Evolutionary conservation across 805 yeast species (phyloP).

Genomic region (Komagataella phaffii): DNA sequence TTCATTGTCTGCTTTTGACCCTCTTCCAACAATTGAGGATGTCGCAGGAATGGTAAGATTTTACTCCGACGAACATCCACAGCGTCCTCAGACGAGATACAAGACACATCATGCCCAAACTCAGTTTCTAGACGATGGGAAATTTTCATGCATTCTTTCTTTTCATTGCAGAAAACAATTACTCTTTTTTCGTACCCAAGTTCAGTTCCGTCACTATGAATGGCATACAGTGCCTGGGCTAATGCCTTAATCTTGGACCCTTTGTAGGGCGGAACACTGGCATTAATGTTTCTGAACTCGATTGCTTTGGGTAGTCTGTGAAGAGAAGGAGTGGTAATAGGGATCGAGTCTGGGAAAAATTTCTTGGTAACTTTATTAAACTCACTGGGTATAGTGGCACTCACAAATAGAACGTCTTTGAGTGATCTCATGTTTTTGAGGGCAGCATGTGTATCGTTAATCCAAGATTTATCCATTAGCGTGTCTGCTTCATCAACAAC

Average conservation of each 20-base stretch:
- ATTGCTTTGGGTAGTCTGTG: slow-evolving; percentile 76
- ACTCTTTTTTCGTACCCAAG: slow-evolving; percentile 63
- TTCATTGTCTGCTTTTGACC: slow-evolving; percentile 26
- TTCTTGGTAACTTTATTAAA: slow-evolving; percentile 49
- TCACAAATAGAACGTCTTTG: slow-evolving; percentile 58
- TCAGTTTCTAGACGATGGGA: slow-evolving; percentile 36
- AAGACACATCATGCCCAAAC: slow-evolving; percentile 46
- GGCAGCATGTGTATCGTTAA: slow-evolving; percentile 45
- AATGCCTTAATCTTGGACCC: slow-evolving; percentile 76
- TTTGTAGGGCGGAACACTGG: slow-evolving; percentile 64
- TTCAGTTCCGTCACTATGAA: slow-evolving; percentile 75
- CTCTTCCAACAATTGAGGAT: slow-evolving; percentile 28
- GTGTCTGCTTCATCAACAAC: slow-evolving; percentile 95
- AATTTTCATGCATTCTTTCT: slow-evolving; percentile 45
- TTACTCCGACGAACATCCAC: slow-evolving; percentile 44
- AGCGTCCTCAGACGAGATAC: slow-evolving; percentile 53
- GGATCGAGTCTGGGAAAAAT: slow-evolving; percentile 50
- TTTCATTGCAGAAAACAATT: slow-evolving; percentile 73
- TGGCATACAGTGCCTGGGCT: slow-evolving; percentile 81
- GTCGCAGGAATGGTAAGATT: slow-evolving; percentile 49
- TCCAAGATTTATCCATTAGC: slow-evolving; percentile 69
- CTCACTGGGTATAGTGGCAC: slow-evolving; percentile 81
- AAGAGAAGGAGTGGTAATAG: slow-evolving; percentile 67
- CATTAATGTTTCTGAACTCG: slow-evolving; percentile 63
- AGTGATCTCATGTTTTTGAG: slow-evolving; percentile 35